Evolutionary conservation across 202 grass and related monocot species (phyloP).

Genomic region (Hordeum pubiflorum): DNA sequence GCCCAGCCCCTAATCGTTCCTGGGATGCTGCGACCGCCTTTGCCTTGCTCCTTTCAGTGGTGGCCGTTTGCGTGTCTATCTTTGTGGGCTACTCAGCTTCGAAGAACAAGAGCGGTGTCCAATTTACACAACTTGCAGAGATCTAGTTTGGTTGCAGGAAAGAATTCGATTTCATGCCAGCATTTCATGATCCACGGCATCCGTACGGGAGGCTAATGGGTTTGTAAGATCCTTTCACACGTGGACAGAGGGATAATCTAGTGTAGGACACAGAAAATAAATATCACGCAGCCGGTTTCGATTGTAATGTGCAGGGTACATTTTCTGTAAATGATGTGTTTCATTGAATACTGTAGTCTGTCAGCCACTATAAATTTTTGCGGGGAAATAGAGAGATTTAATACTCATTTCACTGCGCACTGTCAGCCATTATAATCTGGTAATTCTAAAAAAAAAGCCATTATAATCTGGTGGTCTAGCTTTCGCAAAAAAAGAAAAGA

Average conservation of each 20-base stretch:
- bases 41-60: constrained; percentile 75
- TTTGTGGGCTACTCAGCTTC: constrained; percentile 77
- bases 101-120: constrained; percentile 47
- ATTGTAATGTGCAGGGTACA: constrained; percentile 6
- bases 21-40: constrained; percentile 82
- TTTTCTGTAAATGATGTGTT: constrained; percentile 29
- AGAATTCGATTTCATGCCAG: not conserved
- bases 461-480: too few relatives aligned
- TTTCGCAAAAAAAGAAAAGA: too few relatives aligned
- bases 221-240: not conserved
- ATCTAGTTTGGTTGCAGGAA: constrained; percentile 23
- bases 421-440: not conserved
- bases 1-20: constrained; percentile 45
- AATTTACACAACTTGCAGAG: constrained; percentile 69
- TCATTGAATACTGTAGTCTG: not conserved
- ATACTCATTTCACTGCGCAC: not conserved
- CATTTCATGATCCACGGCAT: not conserved
- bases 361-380: not conserved
- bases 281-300: not conserved
- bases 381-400: not conserved
- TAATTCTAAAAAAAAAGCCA: too few relatives aligned
- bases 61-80: constrained; percentile 61
- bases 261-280: constrained; percentile 13
- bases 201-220: not conserved
- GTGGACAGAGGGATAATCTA: not conserved